These are phyloP conservation scores for Psilocybe tampanensis DNA, from an alignment of 768 basidiomycete genomes.

Conservation along the genomic window DNA sequence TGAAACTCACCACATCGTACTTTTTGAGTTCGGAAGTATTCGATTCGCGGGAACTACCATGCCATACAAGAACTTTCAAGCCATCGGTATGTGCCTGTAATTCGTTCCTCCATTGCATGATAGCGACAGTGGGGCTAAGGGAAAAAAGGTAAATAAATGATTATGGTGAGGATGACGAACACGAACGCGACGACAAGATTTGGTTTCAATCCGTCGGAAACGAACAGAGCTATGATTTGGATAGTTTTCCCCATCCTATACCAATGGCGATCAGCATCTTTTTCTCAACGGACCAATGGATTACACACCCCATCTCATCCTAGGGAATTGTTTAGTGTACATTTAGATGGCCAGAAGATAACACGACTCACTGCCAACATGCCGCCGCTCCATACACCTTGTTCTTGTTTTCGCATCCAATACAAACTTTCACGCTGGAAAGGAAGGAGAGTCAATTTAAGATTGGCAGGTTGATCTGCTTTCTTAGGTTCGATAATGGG, in stretches of 20 bases:
- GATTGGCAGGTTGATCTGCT: conserved; percentile 77
- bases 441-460: conserved; percentile 86
- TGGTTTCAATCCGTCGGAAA: conserved; percentile 75
- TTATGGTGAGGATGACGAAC: conserved; percentile 17
- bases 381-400: conserved; percentile 85
- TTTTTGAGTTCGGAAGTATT: conserved; percentile 71
- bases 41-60: conserved; percentile 75
- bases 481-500: conserved; percentile 64
- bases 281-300: background rate
- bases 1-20: conserved; percentile 76
- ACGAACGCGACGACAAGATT: conserved; percentile 91
- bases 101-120: conserved; percentile 92
- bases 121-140: conserved; percentile 48
- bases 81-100: conserved; percentile 84
- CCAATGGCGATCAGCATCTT: conserved; percentile 10
- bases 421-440: conserved; percentile 94
- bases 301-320: conserved; percentile 89
- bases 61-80: conserved; percentile 90
- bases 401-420: conserved; percentile 97
- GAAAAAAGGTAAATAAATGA: conserved; percentile 26
- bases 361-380: conserved; percentile 76
- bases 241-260: conserved; percentile 92
- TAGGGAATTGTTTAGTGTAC: conserved; percentile 25
- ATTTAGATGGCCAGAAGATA: background rate
- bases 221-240: conserved; percentile 89